Conservation (phyloP, 1,139 yeast species). For the Suzukiozyma palmioleophila region DNA sequence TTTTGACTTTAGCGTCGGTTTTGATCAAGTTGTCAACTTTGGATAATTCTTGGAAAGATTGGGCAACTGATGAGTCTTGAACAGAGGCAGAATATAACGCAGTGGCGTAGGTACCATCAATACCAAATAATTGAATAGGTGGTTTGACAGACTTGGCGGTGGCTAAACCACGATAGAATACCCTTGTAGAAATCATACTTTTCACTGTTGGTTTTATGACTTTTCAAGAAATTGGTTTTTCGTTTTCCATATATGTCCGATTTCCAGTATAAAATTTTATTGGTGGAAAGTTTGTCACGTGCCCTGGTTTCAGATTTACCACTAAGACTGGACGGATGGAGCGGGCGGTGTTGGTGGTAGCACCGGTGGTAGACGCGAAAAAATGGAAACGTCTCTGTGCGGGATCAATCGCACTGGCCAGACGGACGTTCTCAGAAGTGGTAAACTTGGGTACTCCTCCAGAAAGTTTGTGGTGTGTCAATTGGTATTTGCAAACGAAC, state of each 20-base stretch:
- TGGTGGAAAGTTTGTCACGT: conserved; percentile 1
- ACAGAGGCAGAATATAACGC: conserved; percentile 93
- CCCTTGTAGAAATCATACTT: conserved; percentile 55
- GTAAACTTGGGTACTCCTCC: too few species aligned
- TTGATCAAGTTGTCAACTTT: conserved; percentile 53
- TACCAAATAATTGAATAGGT: conserved; percentile 91
- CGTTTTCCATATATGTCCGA: conserved; percentile 1
- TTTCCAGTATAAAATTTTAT: neutral
- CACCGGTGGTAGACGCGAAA: too few species aligned
- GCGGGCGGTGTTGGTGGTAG: neutral
- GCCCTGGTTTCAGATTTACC: neutral
- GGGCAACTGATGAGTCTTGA: conserved; percentile 72
- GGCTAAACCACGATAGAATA: conserved; percentile 68
- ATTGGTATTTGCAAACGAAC: too few species aligned
- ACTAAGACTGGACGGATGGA: neutral
- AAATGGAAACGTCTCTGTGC: too few species aligned
- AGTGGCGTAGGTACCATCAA: conserved; percentile 95
- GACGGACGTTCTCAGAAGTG: too few species aligned
- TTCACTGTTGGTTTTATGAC: neutral
- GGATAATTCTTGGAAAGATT: conserved; percentile 64
- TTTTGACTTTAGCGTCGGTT: conserved; percentile 59
- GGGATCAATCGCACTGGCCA: too few species aligned
- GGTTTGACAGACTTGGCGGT: conserved; percentile 63
- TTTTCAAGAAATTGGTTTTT: neutral
- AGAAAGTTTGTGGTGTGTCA: too few species aligned